Evolutionary conservation across 139 green algal genomes (phyloP).

Genomic region (Auxenochlorella protothecoides): DNA sequence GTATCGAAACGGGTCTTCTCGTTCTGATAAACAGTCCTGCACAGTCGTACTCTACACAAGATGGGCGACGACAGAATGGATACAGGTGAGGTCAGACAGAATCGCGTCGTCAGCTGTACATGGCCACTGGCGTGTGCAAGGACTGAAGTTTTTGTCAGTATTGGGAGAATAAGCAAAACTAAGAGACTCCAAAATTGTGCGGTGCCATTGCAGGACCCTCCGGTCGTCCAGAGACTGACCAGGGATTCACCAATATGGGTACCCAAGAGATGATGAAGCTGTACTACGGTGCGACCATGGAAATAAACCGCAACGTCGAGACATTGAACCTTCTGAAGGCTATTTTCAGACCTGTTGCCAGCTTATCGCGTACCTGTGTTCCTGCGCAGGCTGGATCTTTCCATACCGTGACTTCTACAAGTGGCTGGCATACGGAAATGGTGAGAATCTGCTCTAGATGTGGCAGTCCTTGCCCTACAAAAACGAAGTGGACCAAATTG

Average conservation of each 20-base stretch:
- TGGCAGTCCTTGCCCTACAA: background rate
- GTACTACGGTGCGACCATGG: slow-evolving; percentile 38
- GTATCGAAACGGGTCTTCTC: no score
- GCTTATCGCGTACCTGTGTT: background rate
- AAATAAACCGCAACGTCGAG: background rate
- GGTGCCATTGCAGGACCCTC: no score
- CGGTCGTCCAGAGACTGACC: no score
- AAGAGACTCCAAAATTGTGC: no score
- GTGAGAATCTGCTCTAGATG: slow-evolving; percentile 23
- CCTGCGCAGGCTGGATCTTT: slow-evolving; percentile 39
- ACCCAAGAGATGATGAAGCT: slow-evolving; percentile 48
- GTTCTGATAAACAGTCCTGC: no score
- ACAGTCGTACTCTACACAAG: no score
- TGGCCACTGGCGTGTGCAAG: slow-evolving; percentile 1
- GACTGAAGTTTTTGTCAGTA: background rate
- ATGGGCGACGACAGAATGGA: no score
- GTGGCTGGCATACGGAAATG: slow-evolving; percentile 89
- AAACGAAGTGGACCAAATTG: background rate
- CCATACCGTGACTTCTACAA: slow-evolving; percentile 68
- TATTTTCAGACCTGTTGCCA: background rate
- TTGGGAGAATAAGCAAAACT: no score
- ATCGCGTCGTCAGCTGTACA: no score
- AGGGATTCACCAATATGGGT: slow-evolving; percentile 14
- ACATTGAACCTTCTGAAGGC: background rate
- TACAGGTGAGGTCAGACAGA: no score